Percentiles rank a stretch among this genome's conserved stretches.
These are phyloP conservation scores for Hymenoscyphus albidus DNA, from an alignment of 2,329 filamentous ascomycete genomes.

Conservation along the genomic window DNA sequence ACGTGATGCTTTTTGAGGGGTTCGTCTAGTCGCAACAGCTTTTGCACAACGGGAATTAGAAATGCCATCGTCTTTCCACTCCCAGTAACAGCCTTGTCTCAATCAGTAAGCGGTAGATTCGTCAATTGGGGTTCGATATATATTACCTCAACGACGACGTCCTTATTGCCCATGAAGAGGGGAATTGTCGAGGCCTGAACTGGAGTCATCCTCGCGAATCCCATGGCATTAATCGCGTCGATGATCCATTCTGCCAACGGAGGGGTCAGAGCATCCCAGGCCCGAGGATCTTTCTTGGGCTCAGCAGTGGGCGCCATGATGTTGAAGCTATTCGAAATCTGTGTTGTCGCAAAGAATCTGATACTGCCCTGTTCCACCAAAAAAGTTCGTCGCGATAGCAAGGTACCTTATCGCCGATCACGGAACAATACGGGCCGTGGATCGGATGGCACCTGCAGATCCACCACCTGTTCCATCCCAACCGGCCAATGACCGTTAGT, in stretches of 20 bases:
- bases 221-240: slow-evolving; percentile 78
- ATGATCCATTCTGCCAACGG: slow-evolving; percentile 78
- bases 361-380: neutral
- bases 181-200: slow-evolving; percentile 92
- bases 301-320: slow-evolving; percentile 26
- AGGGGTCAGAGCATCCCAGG: slow-evolving; percentile 67
- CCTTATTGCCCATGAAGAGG: slow-evolving; percentile 83
- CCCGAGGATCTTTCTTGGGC: slow-evolving; percentile 46
- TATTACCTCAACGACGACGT: slow-evolving; percentile 78
- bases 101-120: slow-evolving; percentile 14
- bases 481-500: slow-evolving; percentile 1
- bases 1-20: slow-evolving; percentile 87
- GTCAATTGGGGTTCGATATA: neutral
- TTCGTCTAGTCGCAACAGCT: slow-evolving; percentile 73
- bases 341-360: neutral
- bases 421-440: neutral
- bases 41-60: slow-evolving; percentile 77
- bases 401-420: neutral
- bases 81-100: slow-evolving; percentile 70
- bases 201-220: slow-evolving; percentile 83
- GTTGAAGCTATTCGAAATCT: neutral
- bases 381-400: neutral
- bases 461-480: neutral
- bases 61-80: slow-evolving; percentile 89
- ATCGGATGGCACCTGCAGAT: neutral